Evolutionary conservation across 805 yeast species (phyloP), one percentile per base, ranked within the genome.

Genomic region (Yarrowia osloensis): DNA sequence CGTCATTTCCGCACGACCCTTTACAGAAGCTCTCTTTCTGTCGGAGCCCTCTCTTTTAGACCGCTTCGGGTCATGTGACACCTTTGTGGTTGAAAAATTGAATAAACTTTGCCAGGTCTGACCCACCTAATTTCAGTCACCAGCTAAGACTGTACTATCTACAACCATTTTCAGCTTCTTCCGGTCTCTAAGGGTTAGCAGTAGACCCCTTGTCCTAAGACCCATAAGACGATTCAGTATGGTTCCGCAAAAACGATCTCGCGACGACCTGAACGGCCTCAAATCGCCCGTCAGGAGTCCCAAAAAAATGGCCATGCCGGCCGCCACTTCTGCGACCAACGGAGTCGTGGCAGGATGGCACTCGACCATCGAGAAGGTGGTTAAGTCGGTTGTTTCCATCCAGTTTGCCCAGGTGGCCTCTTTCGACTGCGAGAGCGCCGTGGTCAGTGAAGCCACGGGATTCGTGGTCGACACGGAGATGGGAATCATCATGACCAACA

Each of bases 381-480:
- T 92, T 42, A 85, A 87, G 69, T 85, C 91, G 6, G 97, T 92
- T 24, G 97, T 93, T 2, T 89, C 97, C 0, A 87, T 93, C 62
- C 96, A 91, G 76, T 92, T 93, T 74, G 84, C 95, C 12, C 95
- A 89, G 76, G 91, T 90, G n/a, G 85, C 88, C 3, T 86, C 88
- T 69, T 93, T 93, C 74, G 98, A 93, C 73, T 88, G 95, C 42
- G 98, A 93, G 71, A 78, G 86, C 2, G 88, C 96, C 0, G 77
- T 88, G 50, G 91, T 88, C 29, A 69, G 73, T 33, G 96, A 93
- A 76, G 98, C 97, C n/a, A 91, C 97, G 0, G 98, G 98, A 1
- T 93, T 93, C 76, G 91, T 93, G 6, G 97, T 93, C 12, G 98
- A 93, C 76, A 82, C 94, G 2, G 81, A 84, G 67, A 77, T 85